Evolutionary conservation across 345 rosid species (phyloP), one percentile per base, ranked within the genome.

Genomic region (Linum usitatissimum): DNA sequence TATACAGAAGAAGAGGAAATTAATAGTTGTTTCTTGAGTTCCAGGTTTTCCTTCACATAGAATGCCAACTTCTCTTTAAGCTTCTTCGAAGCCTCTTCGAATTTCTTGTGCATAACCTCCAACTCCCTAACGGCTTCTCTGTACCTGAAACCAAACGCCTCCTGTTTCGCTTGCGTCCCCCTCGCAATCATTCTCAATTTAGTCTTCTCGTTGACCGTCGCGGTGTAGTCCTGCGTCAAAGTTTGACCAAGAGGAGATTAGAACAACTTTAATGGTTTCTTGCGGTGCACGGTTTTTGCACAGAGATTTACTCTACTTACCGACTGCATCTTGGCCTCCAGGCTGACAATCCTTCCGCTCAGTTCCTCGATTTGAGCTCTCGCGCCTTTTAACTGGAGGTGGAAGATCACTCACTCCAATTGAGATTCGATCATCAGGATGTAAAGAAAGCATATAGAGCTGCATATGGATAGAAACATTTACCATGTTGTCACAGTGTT

Each of bases 181-280:
- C 76, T 79, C n/a, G 86, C 84, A 71, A 84, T 81, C 91, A 88
- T 88, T 70, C 78, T 73, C 15, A 81, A 80, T 75, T 85, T 91
- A 61, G 95, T 87, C 67, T 53, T 86, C 61, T 79, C 87, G 70
- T 73, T 91, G 59, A 68, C 18, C 23, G 63, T 69, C 28, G 53
- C 74, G 23, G 68, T 67, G 63, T 70, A 70, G 18, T 80, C 86
- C 95, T 87, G 75, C 54, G 75, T 54, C 64, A 48, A n/a, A 54
- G 53, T 51, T 55, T 23, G 21, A 55, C 34, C 3, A 54, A 53
- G 42, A 54, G 53, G n/a, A 30, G 7, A 15, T 58, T 23, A 34
- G 39, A n/a, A 23, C n/a, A 0, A 45, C 28, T n/a, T 7, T 40
- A 38, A 19, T 4, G 39, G n/a, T 31, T n/a, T 17, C n/a, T 7